Evolutionary conservation across 768 basidiomycete genomes (phyloP), one percentile per base, ranked within the genome.

Genomic region (Suillus placidus): DNA sequence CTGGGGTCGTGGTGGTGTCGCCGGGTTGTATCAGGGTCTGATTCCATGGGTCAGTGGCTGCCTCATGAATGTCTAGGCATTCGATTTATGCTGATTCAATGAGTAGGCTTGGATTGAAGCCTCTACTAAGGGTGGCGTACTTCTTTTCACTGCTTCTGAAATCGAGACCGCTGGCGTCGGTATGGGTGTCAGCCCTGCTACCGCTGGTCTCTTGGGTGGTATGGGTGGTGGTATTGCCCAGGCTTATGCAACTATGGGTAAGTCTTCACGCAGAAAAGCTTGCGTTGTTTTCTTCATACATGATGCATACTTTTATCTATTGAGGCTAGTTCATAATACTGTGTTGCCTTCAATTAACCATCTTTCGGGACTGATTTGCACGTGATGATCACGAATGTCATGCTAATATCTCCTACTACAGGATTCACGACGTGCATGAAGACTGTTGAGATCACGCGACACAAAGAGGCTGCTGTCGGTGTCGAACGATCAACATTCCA

Each of bases 391-490:
- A 37, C n/a, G 45, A 65, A 2, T 45, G 0, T 30, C 63, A 66
- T 61, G 45, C 66, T 77, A 45, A 61, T 37, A 69, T 40, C 7
- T 68, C 42, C 55, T 51, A 18, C 57, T 63, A 47, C 70, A 97
- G 95, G 97, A 71, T 95, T 99, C 82, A 97, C 95, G 80, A 98
- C 97, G 51, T 97, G 95, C 79, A 99, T 99, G 97, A 99, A 99
- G 81, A 99, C 97, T 26, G 97, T 88, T 68, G 95, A 97, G 79
- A 99, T 99, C 70, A 98, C 96, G 57, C 90, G 96, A 71, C 91
- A 93, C 74, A 99, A 99, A 80, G 92, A 94, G 71, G 92, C 89
- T 30, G 88, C 90, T 18, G 77, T 85, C 35, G 97, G 97, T 47
- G 84, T 89, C 49, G 90, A 93, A 74, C 94, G 95, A 13, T 94